Percentiles rank a stretch among this genome's conserved stretches.
Evolutionary conservation across 345 rosid species (phyloP).

Genomic region (Eutrema yunnanense): DNA sequence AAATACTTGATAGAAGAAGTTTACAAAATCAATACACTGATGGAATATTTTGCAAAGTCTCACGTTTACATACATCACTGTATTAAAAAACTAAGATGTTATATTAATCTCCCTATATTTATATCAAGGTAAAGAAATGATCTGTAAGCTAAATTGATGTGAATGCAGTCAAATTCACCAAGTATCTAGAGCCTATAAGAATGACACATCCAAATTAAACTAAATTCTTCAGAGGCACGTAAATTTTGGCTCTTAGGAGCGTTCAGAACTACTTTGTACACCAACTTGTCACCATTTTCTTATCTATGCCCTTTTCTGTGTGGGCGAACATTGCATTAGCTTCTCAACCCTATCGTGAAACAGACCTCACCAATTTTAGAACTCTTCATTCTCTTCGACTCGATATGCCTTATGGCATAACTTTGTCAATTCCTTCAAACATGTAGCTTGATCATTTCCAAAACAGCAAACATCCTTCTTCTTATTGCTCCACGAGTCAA

Average conservation of each 20-base stretch:
- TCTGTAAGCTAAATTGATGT: neutral
- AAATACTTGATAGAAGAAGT: neutral
- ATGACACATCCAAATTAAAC: neutral
- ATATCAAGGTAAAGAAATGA: neutral
- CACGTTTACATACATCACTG: neutral
- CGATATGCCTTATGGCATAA: neutral
- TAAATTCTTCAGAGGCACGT: neutral
- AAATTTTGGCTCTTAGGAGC: neutral
- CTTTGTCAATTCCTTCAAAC: constrained; percentile 10
- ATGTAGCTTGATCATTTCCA: neutral
- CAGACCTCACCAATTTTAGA: neutral
- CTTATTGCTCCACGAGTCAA: neutral
- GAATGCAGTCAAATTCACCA: neutral
- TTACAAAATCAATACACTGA: neutral
- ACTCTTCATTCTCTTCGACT: neutral
- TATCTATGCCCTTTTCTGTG: neutral
- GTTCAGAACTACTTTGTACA: neutral
- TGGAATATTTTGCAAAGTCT: neutral
- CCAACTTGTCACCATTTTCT: neutral
- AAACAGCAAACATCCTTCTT: neutral
- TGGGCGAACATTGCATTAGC: neutral
- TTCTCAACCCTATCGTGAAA: neutral
- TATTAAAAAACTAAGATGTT: neutral
- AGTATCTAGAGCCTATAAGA: neutral
- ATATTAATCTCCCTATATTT: neutral